phyloP scores from a whole-genome alignment of 805 yeast genomes.

The Suhomyces prunicola region DNA sequence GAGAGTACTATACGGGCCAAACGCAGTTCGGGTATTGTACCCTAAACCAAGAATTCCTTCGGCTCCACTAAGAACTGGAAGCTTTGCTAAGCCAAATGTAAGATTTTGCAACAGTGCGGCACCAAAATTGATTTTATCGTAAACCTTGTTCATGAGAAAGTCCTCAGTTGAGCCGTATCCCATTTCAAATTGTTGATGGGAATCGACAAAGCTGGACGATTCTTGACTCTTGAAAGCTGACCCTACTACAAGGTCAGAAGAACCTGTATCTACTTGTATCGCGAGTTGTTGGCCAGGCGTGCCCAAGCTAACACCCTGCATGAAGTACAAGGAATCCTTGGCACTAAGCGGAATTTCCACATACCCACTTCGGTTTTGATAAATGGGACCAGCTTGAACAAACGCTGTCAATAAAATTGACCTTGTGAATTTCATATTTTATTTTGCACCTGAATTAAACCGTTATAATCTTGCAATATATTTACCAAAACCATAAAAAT shows the following conservation, averaged over 20 bases:
- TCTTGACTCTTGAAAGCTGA: background rate
- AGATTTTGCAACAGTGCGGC: constrained; percentile 3
- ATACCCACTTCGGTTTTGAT: background rate
- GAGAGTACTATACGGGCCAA: constrained; percentile 11
- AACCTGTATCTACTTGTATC: constrained; percentile 11
- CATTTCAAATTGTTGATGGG: background rate
- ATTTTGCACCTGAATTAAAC: background rate
- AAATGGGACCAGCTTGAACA: background rate
- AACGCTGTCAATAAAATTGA: background rate
- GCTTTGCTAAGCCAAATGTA: constrained; percentile 7
- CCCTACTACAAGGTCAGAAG: constrained; percentile 6
- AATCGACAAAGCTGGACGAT: constrained; percentile 1
- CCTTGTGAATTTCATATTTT: background rate
- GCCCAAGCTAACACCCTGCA: constrained; percentile 12
- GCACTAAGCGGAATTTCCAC: background rate
- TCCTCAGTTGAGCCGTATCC: constrained; percentile 6
- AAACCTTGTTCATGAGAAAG: background rate
- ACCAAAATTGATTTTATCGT: constrained; percentile 4
- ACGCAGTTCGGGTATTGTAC: constrained; percentile 8
- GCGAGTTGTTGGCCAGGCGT: constrained; percentile 10
- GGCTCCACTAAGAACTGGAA: background rate
- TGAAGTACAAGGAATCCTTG: constrained; percentile 7
- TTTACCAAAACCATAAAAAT: background rate
- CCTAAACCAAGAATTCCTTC: constrained; percentile 19
- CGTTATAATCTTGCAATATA: background rate